phyloP scores from a whole-genome alignment of 140 eudicot genomes.

The Erigeron philadelphicus region DNA sequence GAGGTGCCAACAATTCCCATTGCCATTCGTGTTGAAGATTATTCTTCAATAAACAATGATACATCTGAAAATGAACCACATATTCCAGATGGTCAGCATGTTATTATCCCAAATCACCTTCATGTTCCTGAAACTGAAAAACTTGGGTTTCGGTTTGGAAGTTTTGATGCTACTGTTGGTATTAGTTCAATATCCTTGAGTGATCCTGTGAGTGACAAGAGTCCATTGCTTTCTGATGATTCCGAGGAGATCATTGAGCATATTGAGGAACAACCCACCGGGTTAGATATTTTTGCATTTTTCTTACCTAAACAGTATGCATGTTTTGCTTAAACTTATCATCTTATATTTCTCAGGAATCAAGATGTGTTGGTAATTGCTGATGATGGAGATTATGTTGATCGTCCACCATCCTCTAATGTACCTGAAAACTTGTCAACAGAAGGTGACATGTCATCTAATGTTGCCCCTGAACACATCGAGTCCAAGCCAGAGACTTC shows the following conservation, averaged over 20 bases:
- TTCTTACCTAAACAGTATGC: conserved; percentile 9
- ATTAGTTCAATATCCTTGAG: conserved; percentile 28
- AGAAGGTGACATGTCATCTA: conserved; percentile 48
- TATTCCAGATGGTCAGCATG: conserved; percentile 58
- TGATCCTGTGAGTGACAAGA: conserved; percentile 35
- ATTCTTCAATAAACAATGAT: conserved; percentile 37
- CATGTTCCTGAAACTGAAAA: conserved; percentile 82
- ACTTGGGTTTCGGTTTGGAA: conserved; percentile 80
- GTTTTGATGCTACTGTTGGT: conserved; percentile 72
- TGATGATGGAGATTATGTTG: conserved; percentile 39
- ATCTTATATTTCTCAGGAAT: conserved; percentile 34
- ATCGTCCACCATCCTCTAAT: conserved; percentile 43
- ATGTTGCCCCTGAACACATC: conserved; percentile 37
- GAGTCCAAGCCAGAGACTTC: conserved; percentile 50
- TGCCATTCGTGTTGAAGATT: conserved; percentile 23
- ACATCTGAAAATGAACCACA: conserved; percentile 42
- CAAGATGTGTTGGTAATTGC: conserved; percentile 34
- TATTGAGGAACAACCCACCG: conserved; percentile 38
- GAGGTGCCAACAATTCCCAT: conserved; percentile 35
- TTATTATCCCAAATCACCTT: conserved; percentile 77
- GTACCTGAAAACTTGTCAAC: conserved; percentile 41
- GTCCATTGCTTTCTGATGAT: conserved; percentile 46
- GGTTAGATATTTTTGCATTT: conserved; percentile 31
- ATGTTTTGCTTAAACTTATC: neutral
- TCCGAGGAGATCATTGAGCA: conserved; percentile 45